phyloP scores from a whole-genome alignment of 495 filamentous ascomycete species.

The Podospora pseudopauciseta region DNA sequence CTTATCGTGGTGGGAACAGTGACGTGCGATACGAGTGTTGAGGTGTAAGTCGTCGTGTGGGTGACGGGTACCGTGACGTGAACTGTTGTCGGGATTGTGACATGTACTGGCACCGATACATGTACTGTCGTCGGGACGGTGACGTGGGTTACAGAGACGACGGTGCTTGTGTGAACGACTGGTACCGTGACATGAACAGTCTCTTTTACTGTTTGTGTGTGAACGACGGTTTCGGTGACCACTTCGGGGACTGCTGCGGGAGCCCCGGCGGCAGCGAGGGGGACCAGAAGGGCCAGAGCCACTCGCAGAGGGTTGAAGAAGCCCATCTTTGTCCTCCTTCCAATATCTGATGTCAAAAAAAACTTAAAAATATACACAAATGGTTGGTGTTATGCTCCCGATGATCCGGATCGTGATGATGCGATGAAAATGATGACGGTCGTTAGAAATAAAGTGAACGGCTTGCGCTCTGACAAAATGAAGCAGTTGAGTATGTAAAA shows the following conservation, averaged over 20 bases:
- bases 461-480: constrained; percentile 6
- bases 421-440: not conserved
- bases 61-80: constrained; percentile 5
- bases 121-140: constrained; percentile 11
- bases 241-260: not conserved
- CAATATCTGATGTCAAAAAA: not conserved
- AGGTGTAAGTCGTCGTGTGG: not conserved
- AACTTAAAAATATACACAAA: not conserved
- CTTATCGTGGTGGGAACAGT: not conserved
- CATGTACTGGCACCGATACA: constrained; percentile 6
- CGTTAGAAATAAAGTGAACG: constrained; percentile 1
- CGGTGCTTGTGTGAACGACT: constrained; percentile 6
- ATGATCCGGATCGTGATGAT: not conserved
- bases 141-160: constrained; percentile 1
- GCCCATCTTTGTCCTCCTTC: not conserved
- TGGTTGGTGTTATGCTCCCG: not conserved
- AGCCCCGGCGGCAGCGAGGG: not conserved
- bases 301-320: constrained; percentile 7
- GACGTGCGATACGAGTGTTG: not conserved
- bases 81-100: constrained; percentile 8
- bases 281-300: not conserved
- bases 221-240: constrained; percentile 6
- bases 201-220: constrained; percentile 9
- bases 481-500: not conserved
- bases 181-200: constrained; percentile 7